These are phyloP conservation scores for Neurospora crassa DNA, from an alignment of 2,329 filamentous ascomycete genomes.

Conservation along the genomic window DNA sequence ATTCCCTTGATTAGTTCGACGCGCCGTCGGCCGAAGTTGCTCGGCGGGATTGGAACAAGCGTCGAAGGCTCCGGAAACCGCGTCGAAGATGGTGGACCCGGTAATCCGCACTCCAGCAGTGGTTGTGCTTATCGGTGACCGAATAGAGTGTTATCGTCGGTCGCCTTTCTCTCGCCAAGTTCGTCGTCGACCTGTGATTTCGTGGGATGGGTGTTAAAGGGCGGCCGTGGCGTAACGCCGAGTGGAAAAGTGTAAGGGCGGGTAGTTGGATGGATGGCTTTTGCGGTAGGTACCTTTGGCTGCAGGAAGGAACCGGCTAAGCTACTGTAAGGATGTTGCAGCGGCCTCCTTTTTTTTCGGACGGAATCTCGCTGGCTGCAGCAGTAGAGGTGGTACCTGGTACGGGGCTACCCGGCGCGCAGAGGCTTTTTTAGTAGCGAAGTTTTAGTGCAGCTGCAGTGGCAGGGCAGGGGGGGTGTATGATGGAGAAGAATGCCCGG, in stretches of 20 bases:
- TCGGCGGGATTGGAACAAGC: background rate
- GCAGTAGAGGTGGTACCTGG: background rate
- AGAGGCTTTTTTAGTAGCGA: background rate
- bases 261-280: background rate
- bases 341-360: conserved; percentile 5
- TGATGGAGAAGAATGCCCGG: background rate
- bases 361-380: background rate
- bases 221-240: conserved; percentile 6
- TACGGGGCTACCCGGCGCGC: background rate
- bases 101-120: background rate
- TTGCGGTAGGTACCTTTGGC: background rate
- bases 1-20: background rate
- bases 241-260: conserved; percentile 1
- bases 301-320: background rate
- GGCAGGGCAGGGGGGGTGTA: background rate
- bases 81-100: background rate
- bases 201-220: background rate
- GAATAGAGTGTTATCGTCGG: background rate
- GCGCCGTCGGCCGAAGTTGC: background rate
- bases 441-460: background rate
- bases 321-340: background rate
- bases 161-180: background rate
- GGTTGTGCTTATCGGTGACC: background rate
- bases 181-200: background rate
- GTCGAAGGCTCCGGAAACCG: background rate